Evolutionary conservation across 2,329 filamentous ascomycete genomes (phyloP).

Genomic region (Colletotrichum tamarilloi): DNA sequence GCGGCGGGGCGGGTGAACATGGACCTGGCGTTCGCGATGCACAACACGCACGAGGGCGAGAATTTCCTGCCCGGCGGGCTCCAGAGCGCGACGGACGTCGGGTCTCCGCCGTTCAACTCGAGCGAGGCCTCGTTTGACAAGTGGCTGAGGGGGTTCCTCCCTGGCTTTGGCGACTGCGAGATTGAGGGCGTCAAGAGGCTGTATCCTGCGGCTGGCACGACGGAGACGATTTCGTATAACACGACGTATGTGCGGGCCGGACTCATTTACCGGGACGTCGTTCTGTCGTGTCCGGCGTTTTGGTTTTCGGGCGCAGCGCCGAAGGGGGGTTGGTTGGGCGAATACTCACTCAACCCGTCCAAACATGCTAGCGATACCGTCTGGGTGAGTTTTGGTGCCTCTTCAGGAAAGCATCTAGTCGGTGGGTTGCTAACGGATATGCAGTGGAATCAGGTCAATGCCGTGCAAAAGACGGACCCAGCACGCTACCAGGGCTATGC

Average conservation of each 20-base stretch:
- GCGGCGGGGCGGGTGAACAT: slow-evolving; percentile 52
- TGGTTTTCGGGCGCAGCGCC: slow-evolving; percentile 63
- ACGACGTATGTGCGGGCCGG: slow-evolving; percentile 64
- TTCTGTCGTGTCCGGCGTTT: slow-evolving; percentile 69
- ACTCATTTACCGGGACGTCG: slow-evolving; percentile 67
- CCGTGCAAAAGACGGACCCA: slow-evolving; percentile 61
- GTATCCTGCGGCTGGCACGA: slow-evolving; percentile 59
- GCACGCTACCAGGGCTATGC: slow-evolving; percentile 65
- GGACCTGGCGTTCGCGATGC: slow-evolving; percentile 62
- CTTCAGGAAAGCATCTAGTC: not conserved
- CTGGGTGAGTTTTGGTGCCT: slow-evolving; percentile 54
- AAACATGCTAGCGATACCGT: slow-evolving; percentile 68
- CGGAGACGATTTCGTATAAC: slow-evolving; percentile 63
- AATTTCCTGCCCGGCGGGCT: slow-evolving; percentile 68
- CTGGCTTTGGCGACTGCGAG: slow-evolving; percentile 53
- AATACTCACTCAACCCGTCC: slow-evolving; percentile 70
- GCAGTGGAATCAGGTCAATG: slow-evolving; percentile 67
- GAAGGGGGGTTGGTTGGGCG: slow-evolving; percentile 62
- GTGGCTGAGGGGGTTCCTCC: slow-evolving; percentile 67
- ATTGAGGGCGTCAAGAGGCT: slow-evolving; percentile 51
- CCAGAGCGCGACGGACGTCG: slow-evolving; percentile 43
- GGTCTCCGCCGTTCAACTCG: slow-evolving; percentile 59
- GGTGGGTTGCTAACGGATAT: not conserved
- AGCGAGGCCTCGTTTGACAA: slow-evolving; percentile 58
- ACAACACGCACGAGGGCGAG: slow-evolving; percentile 72